These are phyloP conservation scores for Penicillium sp. DNA, from an alignment of 2,329 filamentous ascomycete species.

Conservation along the genomic window DNA sequence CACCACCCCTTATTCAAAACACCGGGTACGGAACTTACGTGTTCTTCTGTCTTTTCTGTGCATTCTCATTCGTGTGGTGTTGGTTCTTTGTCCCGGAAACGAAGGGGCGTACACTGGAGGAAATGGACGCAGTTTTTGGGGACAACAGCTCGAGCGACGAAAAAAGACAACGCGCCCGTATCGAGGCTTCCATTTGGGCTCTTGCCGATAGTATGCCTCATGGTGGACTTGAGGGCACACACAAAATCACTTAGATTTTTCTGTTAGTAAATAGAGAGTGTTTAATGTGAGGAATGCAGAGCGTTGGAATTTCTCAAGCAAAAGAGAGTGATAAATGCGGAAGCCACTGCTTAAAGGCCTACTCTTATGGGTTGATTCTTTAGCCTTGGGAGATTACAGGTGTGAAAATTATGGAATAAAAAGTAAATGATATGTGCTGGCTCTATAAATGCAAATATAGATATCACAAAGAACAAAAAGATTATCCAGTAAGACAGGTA, in stretches of 20 bases:
- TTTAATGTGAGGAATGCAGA: too few species aligned
- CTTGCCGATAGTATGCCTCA: background rate
- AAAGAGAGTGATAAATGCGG: too few species aligned
- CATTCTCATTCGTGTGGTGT: constrained; percentile 50
- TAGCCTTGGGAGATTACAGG: too few species aligned
- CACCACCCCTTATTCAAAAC: constrained; percentile 60
- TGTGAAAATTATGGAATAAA: too few species aligned
- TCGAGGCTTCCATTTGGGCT: constrained; percentile 6
- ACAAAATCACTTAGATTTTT: background rate
- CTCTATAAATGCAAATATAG: background rate
- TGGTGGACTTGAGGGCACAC: background rate
- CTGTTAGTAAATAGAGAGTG: background rate
- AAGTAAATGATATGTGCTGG: background rate
- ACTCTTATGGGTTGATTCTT: background rate
- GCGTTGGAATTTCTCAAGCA: too few species aligned
- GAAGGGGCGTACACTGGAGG: constrained; percentile 53
- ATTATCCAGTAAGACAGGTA: background rate
- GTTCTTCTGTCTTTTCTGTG: constrained; percentile 56
- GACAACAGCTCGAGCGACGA: background rate
- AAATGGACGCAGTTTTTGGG: constrained; percentile 48
- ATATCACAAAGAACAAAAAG: background rate
- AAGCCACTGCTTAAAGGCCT: background rate
- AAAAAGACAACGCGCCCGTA: constrained; percentile 1
- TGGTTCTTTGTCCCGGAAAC: constrained; percentile 57
- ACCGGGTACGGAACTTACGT: constrained; percentile 53